These are phyloP conservation scores for Piloderma croceum DNA, from an alignment of 768 basidiomycete species.

Conservation along the genomic window DNA sequence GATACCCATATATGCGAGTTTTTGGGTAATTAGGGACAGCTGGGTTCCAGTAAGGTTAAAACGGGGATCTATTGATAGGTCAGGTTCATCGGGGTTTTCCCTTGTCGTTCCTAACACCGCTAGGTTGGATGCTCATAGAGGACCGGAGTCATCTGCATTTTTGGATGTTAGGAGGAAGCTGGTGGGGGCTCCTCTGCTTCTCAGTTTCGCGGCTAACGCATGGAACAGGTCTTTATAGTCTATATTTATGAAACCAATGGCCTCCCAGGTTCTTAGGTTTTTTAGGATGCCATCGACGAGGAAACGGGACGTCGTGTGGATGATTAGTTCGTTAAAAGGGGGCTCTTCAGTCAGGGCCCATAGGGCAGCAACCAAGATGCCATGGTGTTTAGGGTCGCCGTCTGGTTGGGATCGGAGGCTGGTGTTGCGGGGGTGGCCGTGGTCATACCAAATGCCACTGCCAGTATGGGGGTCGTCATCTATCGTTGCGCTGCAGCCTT, in stretches of 20 bases:
- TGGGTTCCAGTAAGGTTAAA: conserved; percentile 9
- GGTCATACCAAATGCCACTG: conserved; percentile 12
- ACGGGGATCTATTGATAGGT: not conserved
- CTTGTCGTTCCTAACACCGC: conserved; percentile 14
- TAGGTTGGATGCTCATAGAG: conserved; percentile 17
- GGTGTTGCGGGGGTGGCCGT: conserved; percentile 7
- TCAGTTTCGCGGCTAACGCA: conserved; percentile 5
- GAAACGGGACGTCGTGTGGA: conserved; percentile 11
- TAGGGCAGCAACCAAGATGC: conserved; percentile 13
- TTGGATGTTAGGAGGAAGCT: conserved; percentile 18
- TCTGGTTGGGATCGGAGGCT: conserved; percentile 5
- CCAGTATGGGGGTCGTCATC: conserved; percentile 15
- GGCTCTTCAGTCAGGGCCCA: conserved; percentile 2
- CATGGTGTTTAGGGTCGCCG: conserved; percentile 12
- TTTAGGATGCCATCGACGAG: not conserved
- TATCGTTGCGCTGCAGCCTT: too few relatives aligned
- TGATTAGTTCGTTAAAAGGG: not conserved
- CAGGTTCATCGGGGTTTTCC: not conserved
- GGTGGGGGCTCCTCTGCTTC: conserved; percentile 11
- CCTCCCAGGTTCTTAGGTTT: conserved; percentile 14
- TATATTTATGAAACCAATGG: conserved; percentile 19
- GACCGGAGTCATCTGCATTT: conserved; percentile 15
- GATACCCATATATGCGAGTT: conserved; percentile 12
- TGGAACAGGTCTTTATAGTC: conserved; percentile 13
- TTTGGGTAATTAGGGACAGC: conserved; percentile 14